Percentiles rank a stretch among this genome's conserved stretches.
Evolutionary conservation across 306 rosid genomes (phyloP).

Genomic region (Prunus armeniaca): DNA sequence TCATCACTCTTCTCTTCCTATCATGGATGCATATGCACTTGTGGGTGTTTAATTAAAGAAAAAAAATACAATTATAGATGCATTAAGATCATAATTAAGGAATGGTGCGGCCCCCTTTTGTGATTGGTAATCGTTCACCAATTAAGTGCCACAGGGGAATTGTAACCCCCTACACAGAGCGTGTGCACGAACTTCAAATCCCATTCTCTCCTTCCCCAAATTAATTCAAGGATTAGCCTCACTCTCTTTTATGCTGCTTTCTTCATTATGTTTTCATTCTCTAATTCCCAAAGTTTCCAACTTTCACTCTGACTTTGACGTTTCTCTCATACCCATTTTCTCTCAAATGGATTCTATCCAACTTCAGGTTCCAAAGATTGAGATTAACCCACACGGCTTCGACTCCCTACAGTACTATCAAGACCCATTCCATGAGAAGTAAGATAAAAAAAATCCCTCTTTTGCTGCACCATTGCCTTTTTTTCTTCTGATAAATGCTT

Average conservation of each 20-base stretch:
- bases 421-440: conserved; percentile 27
- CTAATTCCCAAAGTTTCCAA: not conserved
- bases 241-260: not conserved
- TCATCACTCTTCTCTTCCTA: not conserved
- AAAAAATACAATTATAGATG: not conserved
- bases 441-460: conserved; percentile 1
- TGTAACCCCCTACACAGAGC: conserved; percentile 38
- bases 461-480: not conserved
- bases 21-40: not conserved
- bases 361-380: conserved; percentile 29
- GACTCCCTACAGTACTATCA: conserved; percentile 19
- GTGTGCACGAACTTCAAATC: conserved; percentile 28
- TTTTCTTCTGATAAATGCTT: not conserved
- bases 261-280: not conserved
- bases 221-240: not conserved
- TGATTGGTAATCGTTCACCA: conserved; percentile 34
- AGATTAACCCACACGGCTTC: conserved; percentile 22
- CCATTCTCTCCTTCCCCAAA: conserved; percentile 3
- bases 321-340: not conserved
- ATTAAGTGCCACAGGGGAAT: conserved; percentile 24
- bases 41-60: not conserved
- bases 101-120: conserved; percentile 23
- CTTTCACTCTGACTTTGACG: too few species aligned
- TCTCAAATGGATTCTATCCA: conserved; percentile 37
- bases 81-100: not conserved